Conservation (phyloP, 2,329 filamentous ascomycete species). For the Epicoccum sorghinum region DNA sequence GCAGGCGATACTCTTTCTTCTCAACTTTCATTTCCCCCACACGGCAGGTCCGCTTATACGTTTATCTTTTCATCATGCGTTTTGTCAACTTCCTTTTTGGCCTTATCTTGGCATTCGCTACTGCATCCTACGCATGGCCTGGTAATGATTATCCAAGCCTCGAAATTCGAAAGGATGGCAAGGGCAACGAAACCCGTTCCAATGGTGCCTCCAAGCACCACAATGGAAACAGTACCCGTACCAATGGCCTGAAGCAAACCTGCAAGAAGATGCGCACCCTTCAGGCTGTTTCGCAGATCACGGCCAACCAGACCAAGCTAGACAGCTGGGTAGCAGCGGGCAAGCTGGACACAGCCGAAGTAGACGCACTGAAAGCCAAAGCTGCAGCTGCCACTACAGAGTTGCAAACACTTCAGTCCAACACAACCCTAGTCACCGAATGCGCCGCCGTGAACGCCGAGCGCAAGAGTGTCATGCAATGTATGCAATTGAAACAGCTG, state of each 20-base stretch:
- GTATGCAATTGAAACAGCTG: constrained; percentile 31
- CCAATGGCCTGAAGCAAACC: constrained; percentile 22
- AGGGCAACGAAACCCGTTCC: constrained; percentile 13
- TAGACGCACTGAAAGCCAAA: constrained; percentile 33
- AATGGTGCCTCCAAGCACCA: not conserved
- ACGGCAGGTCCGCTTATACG: constrained; percentile 23
- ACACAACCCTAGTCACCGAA: constrained; percentile 33
- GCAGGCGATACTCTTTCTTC: constrained; percentile 10
- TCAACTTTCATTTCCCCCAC: not conserved
- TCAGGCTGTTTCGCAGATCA: constrained; percentile 29
- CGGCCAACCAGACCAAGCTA: constrained; percentile 39
- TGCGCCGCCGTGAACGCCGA: constrained; percentile 35
- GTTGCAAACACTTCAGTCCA: constrained; percentile 30
- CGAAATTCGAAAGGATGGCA: constrained; percentile 27
- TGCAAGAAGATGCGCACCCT: constrained; percentile 33
- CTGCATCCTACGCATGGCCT: constrained; percentile 28
- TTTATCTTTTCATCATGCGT: constrained; percentile 19
- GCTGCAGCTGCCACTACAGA: constrained; percentile 31
- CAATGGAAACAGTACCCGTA: not conserved
- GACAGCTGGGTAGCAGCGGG: constrained; percentile 32
- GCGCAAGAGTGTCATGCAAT: constrained; percentile 25
- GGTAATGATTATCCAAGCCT: constrained; percentile 19
- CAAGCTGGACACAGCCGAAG: constrained; percentile 28
- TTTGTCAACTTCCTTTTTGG: constrained; percentile 22
- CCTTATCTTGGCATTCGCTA: constrained; percentile 27